These are phyloP conservation scores for Boeremia lycopersici DNA, from an alignment of 2,329 filamentous ascomycete species.

Conservation along the genomic window DNA sequence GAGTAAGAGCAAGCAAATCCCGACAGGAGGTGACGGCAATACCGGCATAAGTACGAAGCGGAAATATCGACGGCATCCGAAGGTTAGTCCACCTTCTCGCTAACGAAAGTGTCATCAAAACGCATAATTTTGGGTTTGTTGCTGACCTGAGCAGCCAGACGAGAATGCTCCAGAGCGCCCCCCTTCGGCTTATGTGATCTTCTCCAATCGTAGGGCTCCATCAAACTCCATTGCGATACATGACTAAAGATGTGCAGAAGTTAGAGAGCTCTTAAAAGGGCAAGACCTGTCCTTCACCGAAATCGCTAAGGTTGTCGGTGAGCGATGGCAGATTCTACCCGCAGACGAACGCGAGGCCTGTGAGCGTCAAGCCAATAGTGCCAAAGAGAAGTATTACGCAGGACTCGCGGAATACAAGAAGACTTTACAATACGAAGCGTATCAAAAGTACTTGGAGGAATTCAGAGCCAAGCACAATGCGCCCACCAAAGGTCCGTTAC, in stretches of 20 bases:
- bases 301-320: conserved; percentile 81
- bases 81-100: conserved; percentile 56
- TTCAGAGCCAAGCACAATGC: conserved; percentile 73
- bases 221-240: background rate
- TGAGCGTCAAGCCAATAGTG: conserved; percentile 72
- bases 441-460: conserved; percentile 74
- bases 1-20: conserved; percentile 51
- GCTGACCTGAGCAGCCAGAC: conserved; percentile 63
- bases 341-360: conserved; percentile 72
- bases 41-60: conserved; percentile 60
- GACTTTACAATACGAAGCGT: conserved; percentile 70
- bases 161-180: conserved; percentile 80
- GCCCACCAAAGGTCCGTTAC: conserved; percentile 43
- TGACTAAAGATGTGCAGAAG: conserved; percentile 58
- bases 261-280: conserved; percentile 77
- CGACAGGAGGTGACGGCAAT: conserved; percentile 21
- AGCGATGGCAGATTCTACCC: conserved; percentile 77
- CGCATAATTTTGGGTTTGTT: background rate
- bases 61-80: conserved; percentile 79
- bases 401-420: conserved; percentile 78
- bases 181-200: conserved; percentile 82
- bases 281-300: conserved; percentile 81
- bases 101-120: background rate
- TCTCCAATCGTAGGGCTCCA: conserved; percentile 74
- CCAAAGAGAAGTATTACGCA: conserved; percentile 79